phyloP scores from a whole-genome alignment of 495 filamentous ascomycete genomes.

The Pyronema domesticum region DNA sequence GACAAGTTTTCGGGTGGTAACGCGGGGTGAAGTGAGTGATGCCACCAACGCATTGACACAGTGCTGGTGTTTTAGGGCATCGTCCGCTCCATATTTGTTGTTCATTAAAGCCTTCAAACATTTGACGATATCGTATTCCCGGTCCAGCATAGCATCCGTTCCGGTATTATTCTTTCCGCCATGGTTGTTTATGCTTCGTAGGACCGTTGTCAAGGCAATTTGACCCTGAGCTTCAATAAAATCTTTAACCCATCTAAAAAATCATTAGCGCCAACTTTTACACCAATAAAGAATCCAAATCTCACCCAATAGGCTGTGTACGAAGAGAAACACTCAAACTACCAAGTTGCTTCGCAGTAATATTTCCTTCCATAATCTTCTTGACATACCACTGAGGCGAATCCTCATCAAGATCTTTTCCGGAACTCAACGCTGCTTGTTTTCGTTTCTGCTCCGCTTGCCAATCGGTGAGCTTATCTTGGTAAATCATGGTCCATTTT shows the following conservation, averaged over 20 bases:
- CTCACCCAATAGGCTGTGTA: slow-evolving; percentile 77
- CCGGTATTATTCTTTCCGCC: slow-evolving; percentile 49
- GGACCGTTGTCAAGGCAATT: slow-evolving; percentile 84
- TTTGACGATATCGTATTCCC: slow-evolving; percentile 95
- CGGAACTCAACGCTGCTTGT: slow-evolving; percentile 41
- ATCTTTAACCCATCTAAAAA: slow-evolving; percentile 63
- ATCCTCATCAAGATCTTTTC: slow-evolving; percentile 66
- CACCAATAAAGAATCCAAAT: background rate
- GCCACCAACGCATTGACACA: slow-evolving; percentile 76
- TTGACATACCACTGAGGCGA: slow-evolving; percentile 97
- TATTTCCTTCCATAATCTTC: slow-evolving; percentile 88
- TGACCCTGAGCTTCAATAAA: slow-evolving; percentile 97
- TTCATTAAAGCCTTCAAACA: slow-evolving; percentile 96
- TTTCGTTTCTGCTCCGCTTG: slow-evolving; percentile 85
- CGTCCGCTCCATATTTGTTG: slow-evolving; percentile 95
- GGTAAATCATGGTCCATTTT: slow-evolving; percentile 94
- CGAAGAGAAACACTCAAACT: slow-evolving; percentile 84
- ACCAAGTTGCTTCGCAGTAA: slow-evolving; percentile 75
- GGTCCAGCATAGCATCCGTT: slow-evolving; percentile 39
- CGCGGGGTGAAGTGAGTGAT: slow-evolving; percentile 69
- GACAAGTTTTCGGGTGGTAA: slow-evolving; percentile 86
- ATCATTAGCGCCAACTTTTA: slow-evolving; percentile 6
- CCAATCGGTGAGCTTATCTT: slow-evolving; percentile 81
- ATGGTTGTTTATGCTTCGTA: slow-evolving; percentile 74
- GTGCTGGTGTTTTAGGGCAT: slow-evolving; percentile 79